Evolutionary conservation across 2,329 filamentous ascomycete genomes (phyloP), one percentile per base, ranked within the genome.

Genomic region (Hirsutella minnesotensis): DNA sequence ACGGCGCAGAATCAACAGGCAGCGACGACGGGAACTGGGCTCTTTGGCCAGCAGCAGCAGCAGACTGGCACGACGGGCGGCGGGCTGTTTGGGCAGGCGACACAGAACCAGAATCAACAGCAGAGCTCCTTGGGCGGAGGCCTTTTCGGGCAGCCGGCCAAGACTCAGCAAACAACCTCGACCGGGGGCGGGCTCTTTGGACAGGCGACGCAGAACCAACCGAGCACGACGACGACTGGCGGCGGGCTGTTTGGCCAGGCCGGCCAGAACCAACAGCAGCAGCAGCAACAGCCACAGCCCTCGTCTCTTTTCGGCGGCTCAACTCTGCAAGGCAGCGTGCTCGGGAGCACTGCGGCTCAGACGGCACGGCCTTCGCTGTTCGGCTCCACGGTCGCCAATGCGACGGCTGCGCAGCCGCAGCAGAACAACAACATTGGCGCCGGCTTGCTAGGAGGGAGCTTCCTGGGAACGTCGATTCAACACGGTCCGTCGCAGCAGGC

Each of bases 351-450:
- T 18, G 33, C 16, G 15, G 51, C 46, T 39, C 50, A 54, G 37
- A 49, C 49, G 38, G 39, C 50, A 16, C 42, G 20, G 5, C 59
- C 63, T 10, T 63, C 59, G 22, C 50, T 67, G 9, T 67, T 69
- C 46, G 61, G 61, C 31, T 49, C 50, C 46, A 52, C 47, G 29
- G 49, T 48, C 39, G 45, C 33, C 16, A 35, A 35, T 29, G 24
- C 39, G 19, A 34, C 31, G 19, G 5, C 51, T 22, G 45, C 51
- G 44, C 44, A 48, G 44, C 48, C 59, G 46, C 61, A 56, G 49
- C 54, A 52, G 36, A 58, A 46, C 61, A 56, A 49, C 54, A 52
- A 36, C 57, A 57, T 45, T 33, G 37, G 40, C n/a, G 44, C 31
- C n/a, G 47, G 47, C 29, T 46, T 54, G 16, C 44, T 60, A 9